Evolutionary conservation across 805 yeast genomes (phyloP).

Genomic region (Candida hispaniensis): DNA sequence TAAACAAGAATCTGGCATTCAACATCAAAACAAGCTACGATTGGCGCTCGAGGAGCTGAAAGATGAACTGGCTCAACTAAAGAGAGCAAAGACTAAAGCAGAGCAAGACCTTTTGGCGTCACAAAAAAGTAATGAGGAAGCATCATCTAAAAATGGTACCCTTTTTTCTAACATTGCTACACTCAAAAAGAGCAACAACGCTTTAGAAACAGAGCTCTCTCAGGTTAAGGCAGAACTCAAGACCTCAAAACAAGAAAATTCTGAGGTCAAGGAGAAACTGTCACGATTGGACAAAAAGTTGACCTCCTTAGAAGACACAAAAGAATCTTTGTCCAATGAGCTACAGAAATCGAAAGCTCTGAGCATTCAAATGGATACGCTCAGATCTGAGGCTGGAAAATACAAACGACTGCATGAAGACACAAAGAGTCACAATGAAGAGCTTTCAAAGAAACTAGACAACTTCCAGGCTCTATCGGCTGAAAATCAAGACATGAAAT

Average conservation of each 20-base stretch:
- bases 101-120: too few relatives aligned
- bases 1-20: conserved; percentile 15
- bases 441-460: conserved; percentile 19
- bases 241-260: conserved; percentile 18
- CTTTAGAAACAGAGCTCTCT: conserved; percentile 17
- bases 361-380: conserved; percentile 21
- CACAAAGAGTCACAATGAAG: conserved; percentile 18
- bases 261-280: conserved; percentile 18
- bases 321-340: conserved; percentile 16
- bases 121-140: too few relatives aligned
- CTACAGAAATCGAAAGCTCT: conserved; percentile 18
- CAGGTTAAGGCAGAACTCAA: conserved; percentile 19
- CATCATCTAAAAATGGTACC: too few relatives aligned
- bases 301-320: conserved; percentile 9
- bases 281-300: conserved; percentile 16
- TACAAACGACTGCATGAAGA: conserved; percentile 16
- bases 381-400: conserved; percentile 16
- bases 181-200: too few relatives aligned
- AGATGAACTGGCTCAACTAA: conserved; percentile 17
- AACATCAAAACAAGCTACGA: conserved; percentile 19
- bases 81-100: conserved; percentile 1
- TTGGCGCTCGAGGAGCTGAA: conserved; percentile 17
- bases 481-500: conserved; percentile 16
- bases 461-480: conserved; percentile 16
- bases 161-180: too few relatives aligned